Conservation (phyloP, 805 yeast species). For the Candida hispaniensis region DNA sequence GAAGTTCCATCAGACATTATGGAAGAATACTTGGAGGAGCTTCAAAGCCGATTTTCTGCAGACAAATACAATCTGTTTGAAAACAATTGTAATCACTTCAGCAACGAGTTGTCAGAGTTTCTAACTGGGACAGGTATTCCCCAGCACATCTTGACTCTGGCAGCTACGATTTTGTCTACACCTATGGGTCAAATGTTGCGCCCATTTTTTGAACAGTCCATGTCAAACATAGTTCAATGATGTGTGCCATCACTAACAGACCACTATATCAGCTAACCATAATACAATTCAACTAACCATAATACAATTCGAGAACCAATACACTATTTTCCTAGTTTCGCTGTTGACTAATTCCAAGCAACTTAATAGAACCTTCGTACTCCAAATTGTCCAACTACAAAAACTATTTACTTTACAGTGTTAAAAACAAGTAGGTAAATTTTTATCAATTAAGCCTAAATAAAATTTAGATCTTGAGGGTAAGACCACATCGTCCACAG, state of each 20-base stretch:
- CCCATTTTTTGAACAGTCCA: slow-evolving; percentile 28
- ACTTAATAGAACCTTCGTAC: no score
- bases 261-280: no score
- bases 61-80: slow-evolving; percentile 45
- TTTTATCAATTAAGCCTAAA: slow-evolving; percentile 6
- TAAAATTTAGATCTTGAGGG: slow-evolving; percentile 48
- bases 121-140: slow-evolving; percentile 48
- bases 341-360: no score
- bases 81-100: slow-evolving; percentile 61
- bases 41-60: slow-evolving; percentile 38
- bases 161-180: slow-evolving; percentile 40
- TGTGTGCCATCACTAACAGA: no score
- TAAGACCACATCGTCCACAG: slow-evolving; percentile 99
- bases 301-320: no score
- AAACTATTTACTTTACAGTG: no score
- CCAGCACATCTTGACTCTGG: slow-evolving; percentile 40
- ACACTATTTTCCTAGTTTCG: no score
- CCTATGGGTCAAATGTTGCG: slow-evolving; percentile 43
- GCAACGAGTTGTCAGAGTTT: slow-evolving; percentile 47
- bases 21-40: slow-evolving; percentile 42
- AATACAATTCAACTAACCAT: no score
- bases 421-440: slow-evolving; percentile 1
- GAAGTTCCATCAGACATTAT: slow-evolving; percentile 42
- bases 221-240: slow-evolving; percentile 17
- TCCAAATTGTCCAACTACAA: no score